A percentile compares a stretch with the other conserved stretches of the same genome.
These are phyloP conservation scores for Xylariales sp. DNA, from an alignment of 2,329 filamentous ascomycete species.

Conservation along the genomic window DNA sequence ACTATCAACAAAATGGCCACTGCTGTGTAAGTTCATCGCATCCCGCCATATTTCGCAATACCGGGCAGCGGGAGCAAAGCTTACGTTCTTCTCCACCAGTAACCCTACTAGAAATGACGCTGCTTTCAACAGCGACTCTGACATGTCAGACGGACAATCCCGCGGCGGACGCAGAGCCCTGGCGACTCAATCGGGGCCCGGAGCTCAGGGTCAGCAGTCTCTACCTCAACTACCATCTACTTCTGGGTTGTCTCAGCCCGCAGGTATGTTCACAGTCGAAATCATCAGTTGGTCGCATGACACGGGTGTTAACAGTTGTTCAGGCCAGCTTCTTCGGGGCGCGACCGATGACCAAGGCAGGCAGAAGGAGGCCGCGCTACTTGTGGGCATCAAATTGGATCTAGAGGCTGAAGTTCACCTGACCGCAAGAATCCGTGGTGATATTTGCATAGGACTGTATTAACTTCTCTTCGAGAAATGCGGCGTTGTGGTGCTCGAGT, in stretches of 20 bases:
- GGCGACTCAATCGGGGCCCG: slow-evolving; percentile 12
- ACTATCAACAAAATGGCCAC: slow-evolving; percentile 22
- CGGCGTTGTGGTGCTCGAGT: neutral
- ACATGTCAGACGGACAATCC: slow-evolving; percentile 32
- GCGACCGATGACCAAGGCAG: slow-evolving; percentile 53
- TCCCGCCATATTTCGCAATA: too few relatives aligned
- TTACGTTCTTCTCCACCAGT: slow-evolving; percentile 17
- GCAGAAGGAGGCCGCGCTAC: slow-evolving; percentile 51
- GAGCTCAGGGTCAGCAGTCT: slow-evolving; percentile 3
- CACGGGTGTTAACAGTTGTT: neutral
- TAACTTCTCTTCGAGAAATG: slow-evolving; percentile 22
- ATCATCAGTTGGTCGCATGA: neutral
- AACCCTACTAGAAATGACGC: slow-evolving; percentile 25
- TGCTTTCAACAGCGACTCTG: slow-evolving; percentile 28
- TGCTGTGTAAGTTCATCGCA: slow-evolving; percentile 18
- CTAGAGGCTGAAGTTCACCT: slow-evolving; percentile 59
- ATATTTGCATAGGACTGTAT: slow-evolving; percentile 56
- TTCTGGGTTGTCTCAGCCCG: slow-evolving; percentile 32
- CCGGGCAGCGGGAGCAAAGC: too few relatives aligned
- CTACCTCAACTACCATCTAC: slow-evolving; percentile 30
- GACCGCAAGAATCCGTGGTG: slow-evolving; percentile 55
- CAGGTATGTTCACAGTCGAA: slow-evolving; percentile 10
- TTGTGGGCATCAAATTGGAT: slow-evolving; percentile 60
- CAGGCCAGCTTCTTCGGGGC: slow-evolving; percentile 52
- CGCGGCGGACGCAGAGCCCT: slow-evolving; percentile 20